Evolutionary conservation across 352 stramenopile species (phyloP), one percentile per base, ranked within the genome.

Genomic region (Globisporangium radiosum): DNA sequence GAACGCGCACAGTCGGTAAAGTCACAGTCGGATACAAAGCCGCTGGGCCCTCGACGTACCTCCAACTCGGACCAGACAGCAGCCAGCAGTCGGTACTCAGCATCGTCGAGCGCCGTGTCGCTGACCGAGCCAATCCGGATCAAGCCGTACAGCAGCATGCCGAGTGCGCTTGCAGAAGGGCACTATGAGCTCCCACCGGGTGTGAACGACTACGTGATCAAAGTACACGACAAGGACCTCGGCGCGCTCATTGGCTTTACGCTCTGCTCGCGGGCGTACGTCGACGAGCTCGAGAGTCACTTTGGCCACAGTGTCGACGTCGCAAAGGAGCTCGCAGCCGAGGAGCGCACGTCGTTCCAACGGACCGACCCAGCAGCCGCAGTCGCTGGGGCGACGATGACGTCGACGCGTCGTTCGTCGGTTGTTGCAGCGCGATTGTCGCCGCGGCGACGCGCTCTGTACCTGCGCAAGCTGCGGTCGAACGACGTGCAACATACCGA

Each of bases 171-270:
- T 45, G 70, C 65, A 45, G 79, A 90, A 19, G 83, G 83, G 2
- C 81, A 93, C 55, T 79, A 91, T 51, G 81, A 93, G 44, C 68
- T 93, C 1, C 83, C 81, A 0, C 66, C 72, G 9, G 79, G 85
- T 17, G 67, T 93, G 15, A 90, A 91, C 59, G 80, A 77, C 39
- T 90, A 85, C 47, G 78, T 88, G 11, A 81, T 93, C n/a, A 79
- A 85, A 40, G 76, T 92, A 25, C 74, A 90, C 53, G 83, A 93
- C 54, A 85, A 90, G 47, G 85, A 95, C 39, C 68, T 93, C 43
- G 83, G 85, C 10, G 90, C 85, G 7, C 57, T 95, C 8, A 92
- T 95, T 36, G 82, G 72, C 33, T 95, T 90, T 51, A 88, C 83
- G 33, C 72, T 95, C 17, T 87, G 78, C 50, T 93, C 81, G 0